phyloP scores from a whole-genome alignment of 352 stramenopile genomes.

The Pythium aphanidermatum region DNA sequence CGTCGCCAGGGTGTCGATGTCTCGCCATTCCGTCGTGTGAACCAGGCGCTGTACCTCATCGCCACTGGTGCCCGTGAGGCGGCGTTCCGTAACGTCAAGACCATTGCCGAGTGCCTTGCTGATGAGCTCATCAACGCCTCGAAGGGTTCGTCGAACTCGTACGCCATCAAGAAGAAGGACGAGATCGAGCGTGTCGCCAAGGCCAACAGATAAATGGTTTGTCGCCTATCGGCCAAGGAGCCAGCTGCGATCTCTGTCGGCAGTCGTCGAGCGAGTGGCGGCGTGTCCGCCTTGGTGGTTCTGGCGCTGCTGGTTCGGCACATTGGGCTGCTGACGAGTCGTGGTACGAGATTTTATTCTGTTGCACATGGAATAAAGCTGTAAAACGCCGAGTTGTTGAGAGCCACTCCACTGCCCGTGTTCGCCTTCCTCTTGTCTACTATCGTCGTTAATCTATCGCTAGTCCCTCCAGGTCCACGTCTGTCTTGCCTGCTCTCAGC shows the following conservation, averaged over 20 bases:
- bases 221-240: too few species aligned
- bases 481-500: constrained; percentile 51
- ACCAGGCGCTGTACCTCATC: constrained; percentile 99
- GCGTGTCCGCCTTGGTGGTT: not conserved
- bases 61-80: constrained; percentile 96
- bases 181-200: constrained; percentile 99
- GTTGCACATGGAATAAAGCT: constrained; percentile 20
- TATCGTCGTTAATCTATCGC: constrained; percentile 29
- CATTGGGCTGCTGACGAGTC: constrained; percentile 1
- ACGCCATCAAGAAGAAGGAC: constrained; percentile 99
- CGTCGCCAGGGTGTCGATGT: constrained; percentile 99
- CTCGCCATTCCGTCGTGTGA: constrained; percentile 98
- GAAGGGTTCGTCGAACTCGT: constrained; percentile 99
- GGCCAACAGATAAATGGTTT: constrained; percentile 97
- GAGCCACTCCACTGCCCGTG: constrained; percentile 28
- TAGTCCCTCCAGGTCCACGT: constrained; percentile 65
- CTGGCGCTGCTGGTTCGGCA: not conserved
- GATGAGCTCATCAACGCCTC: constrained; percentile 99
- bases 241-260: not conserved
- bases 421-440: constrained; percentile 5
- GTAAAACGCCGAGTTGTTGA: constrained; percentile 85
- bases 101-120: constrained; percentile 98
- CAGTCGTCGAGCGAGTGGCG: not conserved
- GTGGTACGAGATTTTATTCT: constrained; percentile 13
- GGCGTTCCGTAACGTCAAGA: constrained; percentile 99